Percentiles rank a stretch among this genome's conserved stretches.
Conservation (phyloP, 176 grass and related monocot species). For the Sorghum bicolor region Sorghum_bicolor_NCBIv3 NC_012870.2:72247501-72248000, state of each 20-base stretch:
- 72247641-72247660: constrained; percentile 16
- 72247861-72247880: neutral
- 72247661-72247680: constrained; percentile 8
- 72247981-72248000: too few species aligned
- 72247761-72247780: neutral
- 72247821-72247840: neutral
- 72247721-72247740: constrained; percentile 34
- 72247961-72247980: too few species aligned
- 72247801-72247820: neutral
- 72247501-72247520: neutral
- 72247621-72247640: constrained; percentile 26
- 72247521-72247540: too few species aligned
- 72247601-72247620: constrained; percentile 5
- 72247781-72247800: neutral
- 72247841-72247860: neutral
- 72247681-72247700: constrained; percentile 4
- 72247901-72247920: too few species aligned
- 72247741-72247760: neutral
- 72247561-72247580: neutral
- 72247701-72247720: constrained; percentile 46
- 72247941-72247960: too few species aligned
- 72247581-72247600: neutral
- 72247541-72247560: too few species aligned
- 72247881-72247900: neutral
- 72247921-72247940: too few species aligned